These are phyloP conservation scores for Whalleya microplaca DNA, from an alignment of 2,329 filamentous ascomycete species.

Conservation along the genomic window DNA sequence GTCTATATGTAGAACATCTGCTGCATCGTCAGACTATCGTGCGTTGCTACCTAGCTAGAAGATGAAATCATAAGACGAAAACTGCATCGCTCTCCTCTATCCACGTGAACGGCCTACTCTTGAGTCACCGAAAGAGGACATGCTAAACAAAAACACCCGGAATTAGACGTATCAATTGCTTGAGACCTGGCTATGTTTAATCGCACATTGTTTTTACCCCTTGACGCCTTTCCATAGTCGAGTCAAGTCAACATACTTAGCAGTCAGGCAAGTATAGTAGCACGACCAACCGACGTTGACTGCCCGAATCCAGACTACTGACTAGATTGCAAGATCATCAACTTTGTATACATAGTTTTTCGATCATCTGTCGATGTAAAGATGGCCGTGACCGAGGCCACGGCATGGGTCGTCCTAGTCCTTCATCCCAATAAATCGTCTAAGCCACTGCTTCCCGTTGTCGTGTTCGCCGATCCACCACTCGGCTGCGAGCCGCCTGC, in stretches of 20 bases:
- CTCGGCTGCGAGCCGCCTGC: conserved; percentile 15
- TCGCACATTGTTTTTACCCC: conserved; percentile 45
- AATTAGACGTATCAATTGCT: conserved; percentile 3
- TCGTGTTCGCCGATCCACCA: conserved; percentile 5
- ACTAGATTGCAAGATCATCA: conserved; percentile 3
- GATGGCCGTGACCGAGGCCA: neutral
- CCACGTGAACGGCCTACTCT: neutral
- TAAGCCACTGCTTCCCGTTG: conserved; percentile 34
- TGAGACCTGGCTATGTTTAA: conserved; percentile 8
- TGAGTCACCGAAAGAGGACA: neutral
- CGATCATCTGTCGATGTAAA: conserved; percentile 8
- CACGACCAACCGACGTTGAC: conserved; percentile 27
- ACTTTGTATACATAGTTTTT: conserved; percentile 15
- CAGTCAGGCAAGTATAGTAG: conserved; percentile 12
- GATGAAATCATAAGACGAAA: neutral
- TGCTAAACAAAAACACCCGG: neutral
- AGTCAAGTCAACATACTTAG: conserved; percentile 39
- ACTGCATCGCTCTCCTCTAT: neutral
- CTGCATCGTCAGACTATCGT: neutral
- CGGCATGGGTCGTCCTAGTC: neutral
- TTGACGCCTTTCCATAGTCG: conserved; percentile 46
- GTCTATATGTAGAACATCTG: neutral
- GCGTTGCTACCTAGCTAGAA: neutral
- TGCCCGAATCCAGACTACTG: conserved; percentile 25
- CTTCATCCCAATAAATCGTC: conserved; percentile 39